Evolutionary conservation across 2,329 filamentous ascomycete genomes (phyloP), one percentile per base, ranked within the genome.

Genomic region (Hysterium pulicare): DNA sequence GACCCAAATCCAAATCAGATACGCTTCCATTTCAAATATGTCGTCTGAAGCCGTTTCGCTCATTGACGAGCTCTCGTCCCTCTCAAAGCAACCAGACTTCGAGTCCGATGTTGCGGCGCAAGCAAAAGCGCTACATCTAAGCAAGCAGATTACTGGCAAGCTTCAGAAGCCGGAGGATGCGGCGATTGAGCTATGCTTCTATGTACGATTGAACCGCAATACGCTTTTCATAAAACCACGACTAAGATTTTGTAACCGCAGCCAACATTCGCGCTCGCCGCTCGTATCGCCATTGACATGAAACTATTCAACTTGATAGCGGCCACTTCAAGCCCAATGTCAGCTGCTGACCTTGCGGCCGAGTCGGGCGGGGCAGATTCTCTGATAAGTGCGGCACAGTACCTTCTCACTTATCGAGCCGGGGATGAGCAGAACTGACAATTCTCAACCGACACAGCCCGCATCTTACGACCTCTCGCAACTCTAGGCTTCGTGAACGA

Each of bases 251-350:
- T 28, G 8, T 13, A 13, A 8, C 8, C 13, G 13, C 13, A 28
- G 24, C 24, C 24, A 28, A 8, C 24, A 7, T 28, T 13, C 13
- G 24, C 24, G 15, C 5, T 47, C 20, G 42, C 45, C 3, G 45
- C 45, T 3, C 40, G 47, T 13, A 40, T 48, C 9, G 47, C 47
- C 5, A 38, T 50, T 2, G 45, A 48, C 15, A 22, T 50, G 17
- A 33, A 48, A 10, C 45, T 50, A 6, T 50, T 50, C 28, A 23
- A 45, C 11, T 33, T 40, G 24, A 45, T 50, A 11, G 19, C 24
- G 10, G 28, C 30, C 3, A 33, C 13, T n/a, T 15, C 31, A n/a
- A 19, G 15, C 8, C 32, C 32, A 15, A 16, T 33, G 7, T 9
- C 32, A 15, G 32, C 32, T 33, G 15, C 7, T 33, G 32, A 33